A percentile compares a stretch with the other conserved stretches of the same genome.
Conservation (phyloP, 2,329 filamentous ascomycete species). For the Dendryphion nanum region DNA sequence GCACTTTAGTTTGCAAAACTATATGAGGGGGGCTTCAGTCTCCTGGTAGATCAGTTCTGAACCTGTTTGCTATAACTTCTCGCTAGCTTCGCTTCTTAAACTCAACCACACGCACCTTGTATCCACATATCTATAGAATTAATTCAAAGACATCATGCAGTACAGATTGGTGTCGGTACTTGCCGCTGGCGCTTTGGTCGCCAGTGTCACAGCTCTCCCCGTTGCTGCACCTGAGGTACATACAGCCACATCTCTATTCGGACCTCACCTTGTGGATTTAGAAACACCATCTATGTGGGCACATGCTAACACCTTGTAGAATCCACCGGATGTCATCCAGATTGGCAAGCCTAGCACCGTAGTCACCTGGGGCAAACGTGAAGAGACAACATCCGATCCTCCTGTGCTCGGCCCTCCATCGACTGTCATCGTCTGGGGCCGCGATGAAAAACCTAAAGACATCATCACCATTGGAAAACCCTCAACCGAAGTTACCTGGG, state of each 20-base stretch:
- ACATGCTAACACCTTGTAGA: background rate
- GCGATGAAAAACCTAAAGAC: slow-evolving; percentile 1
- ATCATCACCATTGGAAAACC: background rate
- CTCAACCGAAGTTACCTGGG: slow-evolving; percentile 4
- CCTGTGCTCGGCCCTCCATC: slow-evolving; percentile 10
- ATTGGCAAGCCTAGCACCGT: background rate
- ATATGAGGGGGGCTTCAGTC: slow-evolving; percentile 16
- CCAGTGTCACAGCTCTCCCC: slow-evolving; percentile 20
- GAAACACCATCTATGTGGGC: no score
- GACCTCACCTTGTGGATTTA: no score
- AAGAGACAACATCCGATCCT: background rate
- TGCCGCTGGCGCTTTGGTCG: slow-evolving; percentile 21
- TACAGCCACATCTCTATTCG: background rate
- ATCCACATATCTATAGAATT: slow-evolving; percentile 6
- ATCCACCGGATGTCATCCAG: background rate
- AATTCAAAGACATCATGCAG: slow-evolving; percentile 20
- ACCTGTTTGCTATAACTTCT: slow-evolving; percentile 8
- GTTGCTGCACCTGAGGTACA: slow-evolving; percentile 16
- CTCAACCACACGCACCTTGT: slow-evolving; percentile 3
- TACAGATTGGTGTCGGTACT: slow-evolving; percentile 26
- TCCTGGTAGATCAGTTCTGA: slow-evolving; percentile 10
- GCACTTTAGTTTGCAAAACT: slow-evolving; percentile 11
- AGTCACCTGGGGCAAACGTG: background rate
- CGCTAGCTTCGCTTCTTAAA: slow-evolving; percentile 3
- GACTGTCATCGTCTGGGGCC: slow-evolving; percentile 17